Evolutionary conservation across 495 filamentous ascomycete species (phyloP), one percentile per base, ranked within the genome.

Genomic region (Penicillium odoratum): DNA sequence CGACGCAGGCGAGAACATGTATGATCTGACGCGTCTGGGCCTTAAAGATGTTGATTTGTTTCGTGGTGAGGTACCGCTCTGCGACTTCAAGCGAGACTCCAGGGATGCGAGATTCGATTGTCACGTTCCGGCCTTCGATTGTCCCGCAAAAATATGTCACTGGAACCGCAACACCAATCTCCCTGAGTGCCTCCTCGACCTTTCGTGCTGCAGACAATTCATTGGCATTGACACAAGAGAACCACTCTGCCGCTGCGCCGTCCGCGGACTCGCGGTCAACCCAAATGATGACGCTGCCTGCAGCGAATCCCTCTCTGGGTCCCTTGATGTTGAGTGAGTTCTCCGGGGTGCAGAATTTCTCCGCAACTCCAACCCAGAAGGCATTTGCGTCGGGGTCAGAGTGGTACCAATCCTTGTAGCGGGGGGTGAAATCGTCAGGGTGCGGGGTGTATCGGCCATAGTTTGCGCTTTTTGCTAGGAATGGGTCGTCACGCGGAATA

Each of bases 201-300:
- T 78, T 78, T 33, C 68, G 70, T 29, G 75, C 68, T 2, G 75
- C 66, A 11, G 59, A 69, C 10, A 74, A 38, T 53, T 77, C 75
- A 53, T 78, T 78, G 31, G 73, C 88, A 86, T 92, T 70, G 75
- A 85, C 25, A 80, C 82, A 71, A 74, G 86, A 70, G 55, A 70
- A 76, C 59, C 58, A 61, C 44, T 73, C 69, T 21, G 65, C 59
- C 6, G 68, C 60, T 31, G 53, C 38, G 44, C 59, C 69, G 28
- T 63, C 56, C 5, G 47, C 65, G 21, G 58, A 44, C 49, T 73
- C 68, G 11, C 59, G 55, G 52, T 78, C 76, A n/a, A 77, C 69
- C 57, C 71, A 55, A 55, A 77, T 70, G 29, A 77, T 68, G 21
- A 76, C 65, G 47, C 68, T 75, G 45, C 74, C 76, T 46, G 62